Base-by-base conservation (phyloP, 805 yeast genomes). In the Monosporozyma aerobia region DNA sequence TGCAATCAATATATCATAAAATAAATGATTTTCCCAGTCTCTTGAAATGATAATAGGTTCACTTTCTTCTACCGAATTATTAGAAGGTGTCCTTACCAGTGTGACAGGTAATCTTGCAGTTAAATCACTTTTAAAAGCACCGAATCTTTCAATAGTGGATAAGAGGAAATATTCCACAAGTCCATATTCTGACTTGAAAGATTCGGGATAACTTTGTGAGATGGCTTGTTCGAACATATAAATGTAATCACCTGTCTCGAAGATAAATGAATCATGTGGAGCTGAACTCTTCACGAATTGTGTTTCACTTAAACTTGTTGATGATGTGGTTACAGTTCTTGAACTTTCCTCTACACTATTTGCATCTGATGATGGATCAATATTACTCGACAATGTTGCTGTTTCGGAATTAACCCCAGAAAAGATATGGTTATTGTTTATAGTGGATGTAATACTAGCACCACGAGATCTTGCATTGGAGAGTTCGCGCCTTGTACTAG, bases 1-100 rank as follows among this genome's bases (percentile, higher is more conserved):
- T 1, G 95, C 95, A 51, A 94, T 83, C 19, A 90, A 82, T 45
- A 94, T 89, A 63, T 94, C 97, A 64, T 94, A 94, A 59, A 83
- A 83, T 33, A 94, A 69, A 64, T 87, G 88, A 64, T 87, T 90
- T 67, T 92, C 98, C 99, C 99, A 94, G 58, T 87, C 92, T 54
- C 95, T 77, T 29, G 85, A 77, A 39, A 94, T 89, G 4, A 89
- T 87, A 51, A 94, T 92, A 0, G 99, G 98, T 64, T 94, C 99
- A 56, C 85, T 83, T 63, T 87, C 92, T 65, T 94, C 98, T 25
- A 85, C 77, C 43, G 89, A 86, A 40, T 79, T 79, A 53, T 86
- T 90, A 1, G 87, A 75, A 10, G 90, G 90, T 0, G 90, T 77
- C 56, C 99, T 74, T 3, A 94, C 79, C 16, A 94, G 71, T 1